Evolutionary conservation across 2,329 filamentous ascomycete species (phyloP), one percentile per base, ranked within the genome.

Genomic region (Atkinsonella hypoxylon): DNA sequence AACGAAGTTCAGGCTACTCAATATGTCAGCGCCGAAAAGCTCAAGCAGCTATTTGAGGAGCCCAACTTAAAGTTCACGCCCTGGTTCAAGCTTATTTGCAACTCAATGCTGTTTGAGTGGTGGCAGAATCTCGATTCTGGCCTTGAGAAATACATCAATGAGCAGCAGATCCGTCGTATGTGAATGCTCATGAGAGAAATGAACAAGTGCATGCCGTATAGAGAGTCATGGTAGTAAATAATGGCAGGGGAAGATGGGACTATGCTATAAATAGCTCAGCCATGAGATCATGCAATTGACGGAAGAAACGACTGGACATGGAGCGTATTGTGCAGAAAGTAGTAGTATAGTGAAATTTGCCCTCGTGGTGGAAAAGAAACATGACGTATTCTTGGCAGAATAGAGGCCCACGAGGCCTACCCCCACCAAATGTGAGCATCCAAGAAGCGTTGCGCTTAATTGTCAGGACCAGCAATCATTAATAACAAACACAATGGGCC

Each of bases 1-100:
- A 98, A 98, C 69, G 93, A 98, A 72, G 90, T 89, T 45, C 81
- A 82, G 62, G 91, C 86, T 57, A 87, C 85, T 20, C 78, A 82
- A 66, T 98, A 94, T 61, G 90, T 96, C 54, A 83, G 83, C 20
- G 78, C 87, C 40, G 83, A 89, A 22, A 83, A 89, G 60, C 76
- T 98, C 58, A 93, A 89, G 76, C 66, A 77, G 59, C 87, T 91
- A 77, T 96, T 98, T 68, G 73, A 83, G 61, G 85, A 96, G 63
- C 81, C 85, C 3, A 76, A 71, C 49, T 76, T 95, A 60, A 86
- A 84, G 61, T 97, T 97, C 69, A 98, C 93, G 0, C 93, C 93
- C 1, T 98, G 93, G 93, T 98, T 98, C 76, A 95, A 95, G 77
- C 83, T 98, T 59, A 97, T 98, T 64, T 98, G 93, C 77, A 79